Evolutionary conservation across 2,329 filamentous ascomycete genomes (phyloP).

Genomic region (Neobulgaria alba): DNA sequence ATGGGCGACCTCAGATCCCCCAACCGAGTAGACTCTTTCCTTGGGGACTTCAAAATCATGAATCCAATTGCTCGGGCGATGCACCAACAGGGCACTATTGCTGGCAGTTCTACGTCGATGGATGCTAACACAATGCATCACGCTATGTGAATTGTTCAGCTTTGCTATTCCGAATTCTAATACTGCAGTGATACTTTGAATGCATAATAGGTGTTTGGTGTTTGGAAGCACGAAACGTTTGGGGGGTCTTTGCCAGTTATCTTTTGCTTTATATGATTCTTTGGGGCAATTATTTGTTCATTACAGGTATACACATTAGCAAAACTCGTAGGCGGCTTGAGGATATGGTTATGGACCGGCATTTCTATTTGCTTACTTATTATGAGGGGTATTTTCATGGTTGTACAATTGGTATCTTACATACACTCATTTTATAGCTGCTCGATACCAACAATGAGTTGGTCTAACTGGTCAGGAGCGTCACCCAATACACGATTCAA

Average conservation of each 20-base stretch:
- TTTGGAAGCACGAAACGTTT: not conserved
- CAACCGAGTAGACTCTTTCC: slow-evolving; percentile 1
- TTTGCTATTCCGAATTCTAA: too few species aligned
- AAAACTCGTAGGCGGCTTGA: not conserved
- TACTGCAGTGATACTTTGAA: not conserved
- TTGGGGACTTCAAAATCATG: slow-evolving; percentile 14
- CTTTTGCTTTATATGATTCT: slow-evolving; percentile 2
- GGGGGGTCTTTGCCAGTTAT: not conserved
- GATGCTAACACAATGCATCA: too few species aligned
- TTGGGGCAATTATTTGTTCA: not conserved
- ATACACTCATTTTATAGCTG: slow-evolving; percentile 38
- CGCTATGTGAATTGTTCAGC: too few species aligned
- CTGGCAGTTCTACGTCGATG: too few species aligned
- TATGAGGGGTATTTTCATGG: too few species aligned
- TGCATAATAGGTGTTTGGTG: not conserved
- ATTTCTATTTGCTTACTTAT: not conserved
- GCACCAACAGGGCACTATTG: slow-evolving; percentile 7
- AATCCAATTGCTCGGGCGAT: slow-evolving; percentile 5
- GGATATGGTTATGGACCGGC: not conserved
- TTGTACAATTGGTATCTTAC: too few species aligned
- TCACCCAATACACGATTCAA: slow-evolving; percentile 17
- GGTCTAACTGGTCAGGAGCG: slow-evolving; percentile 18
- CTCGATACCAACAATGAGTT: slow-evolving; percentile 38
- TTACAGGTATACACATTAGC: too few species aligned
- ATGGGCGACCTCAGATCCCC: slow-evolving; percentile 10